Percentiles rank a stretch among this genome's conserved stretches.
phyloP scores from a whole-genome alignment of 2,329 filamentous ascomycete species.

The Lecanicillium sp. region DNA sequence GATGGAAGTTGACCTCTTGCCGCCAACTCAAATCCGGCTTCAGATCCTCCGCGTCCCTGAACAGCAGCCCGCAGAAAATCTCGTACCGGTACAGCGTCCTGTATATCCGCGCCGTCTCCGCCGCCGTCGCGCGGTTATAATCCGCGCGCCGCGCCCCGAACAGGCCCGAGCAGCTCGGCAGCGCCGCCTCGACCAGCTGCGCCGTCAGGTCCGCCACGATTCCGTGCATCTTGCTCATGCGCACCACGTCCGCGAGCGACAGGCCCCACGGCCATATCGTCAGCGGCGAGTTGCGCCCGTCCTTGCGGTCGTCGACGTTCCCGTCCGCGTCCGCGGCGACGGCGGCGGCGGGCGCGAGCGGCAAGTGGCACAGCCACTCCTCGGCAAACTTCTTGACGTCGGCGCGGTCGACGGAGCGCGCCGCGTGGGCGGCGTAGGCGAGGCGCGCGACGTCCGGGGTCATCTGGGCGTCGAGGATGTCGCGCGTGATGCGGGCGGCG shows the following conservation, averaged over 20 bases:
- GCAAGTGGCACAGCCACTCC: conserved; percentile 2
- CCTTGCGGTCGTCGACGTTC: neutral
- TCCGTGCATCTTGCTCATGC: conserved; percentile 8
- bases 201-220: conserved; percentile 1
- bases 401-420: conserved; percentile 5
- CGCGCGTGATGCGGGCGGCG: conserved; percentile 8
- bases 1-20: conserved; percentile 1
- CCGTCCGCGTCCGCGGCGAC: neutral
- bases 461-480: conserved; percentile 12
- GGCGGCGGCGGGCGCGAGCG: neutral
- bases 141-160: neutral
- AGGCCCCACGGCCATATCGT: conserved; percentile 9
- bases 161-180: neutral
- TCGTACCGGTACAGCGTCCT: conserved; percentile 4
- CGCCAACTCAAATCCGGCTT: neutral
- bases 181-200: neutral
- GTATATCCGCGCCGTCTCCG: neutral
- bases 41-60: neutral
- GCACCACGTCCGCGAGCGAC: conserved; percentile 4
- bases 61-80: conserved; percentile 5
- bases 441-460: conserved; percentile 5
- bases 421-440: conserved; percentile 9
- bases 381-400: neutral
- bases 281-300: no score
- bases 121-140: neutral